Base-by-base conservation (phyloP, 139 green algal genomes). In the Chlamydomonas schloesseri region DNA sequence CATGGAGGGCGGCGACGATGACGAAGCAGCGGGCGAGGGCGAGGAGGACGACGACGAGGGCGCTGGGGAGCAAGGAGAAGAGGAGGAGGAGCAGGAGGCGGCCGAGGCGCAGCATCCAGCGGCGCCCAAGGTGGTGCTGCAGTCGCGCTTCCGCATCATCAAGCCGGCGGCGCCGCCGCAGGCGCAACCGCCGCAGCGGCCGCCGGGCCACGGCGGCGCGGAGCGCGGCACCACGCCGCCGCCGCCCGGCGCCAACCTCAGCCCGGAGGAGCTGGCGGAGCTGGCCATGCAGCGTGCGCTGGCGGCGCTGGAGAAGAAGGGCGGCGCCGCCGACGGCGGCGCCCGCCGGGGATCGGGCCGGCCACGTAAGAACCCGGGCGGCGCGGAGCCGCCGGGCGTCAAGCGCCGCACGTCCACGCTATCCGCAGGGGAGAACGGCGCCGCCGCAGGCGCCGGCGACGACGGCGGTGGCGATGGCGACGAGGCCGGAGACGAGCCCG, bases 201-300 rank as follows among this genome's bases (percentile, higher is more conserved):
- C 29, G 64, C 6, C 26, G 64, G 2, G n/a, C 34, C 34, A 15
- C 75, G 58, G 31, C 26, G 42, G 6, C 42, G n/a, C 26, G 64
- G 4, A 29, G 34, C 34, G 28, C 75, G 58, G 57, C 26, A 34
- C n/a, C 15, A 60, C 33, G 55, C 36, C 33, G 24, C 55, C 24
- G 74, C 75, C 57, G 55, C 57, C 75, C 36, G 50, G 18, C 11
- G 57, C 57, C 15, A 64, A 84, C 13, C 28, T 84, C 29, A 84
- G 46, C 28, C 78, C 78, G 0, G 78, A 84, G 31, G 46, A 75
- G 78, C 65, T 84, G 42, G 78, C 78, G 8, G 78, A 84, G 20
- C 65, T 84, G 13, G 78, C 78, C 4, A 76, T 84, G 65, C 65
- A 71, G 47, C 75, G 75, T 46, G 78, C 78, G 3, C 50, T 84